These are phyloP conservation scores for Lyophyllum decastes DNA, from an alignment of 768 basidiomycete species.

Conservation along the genomic window DNA sequence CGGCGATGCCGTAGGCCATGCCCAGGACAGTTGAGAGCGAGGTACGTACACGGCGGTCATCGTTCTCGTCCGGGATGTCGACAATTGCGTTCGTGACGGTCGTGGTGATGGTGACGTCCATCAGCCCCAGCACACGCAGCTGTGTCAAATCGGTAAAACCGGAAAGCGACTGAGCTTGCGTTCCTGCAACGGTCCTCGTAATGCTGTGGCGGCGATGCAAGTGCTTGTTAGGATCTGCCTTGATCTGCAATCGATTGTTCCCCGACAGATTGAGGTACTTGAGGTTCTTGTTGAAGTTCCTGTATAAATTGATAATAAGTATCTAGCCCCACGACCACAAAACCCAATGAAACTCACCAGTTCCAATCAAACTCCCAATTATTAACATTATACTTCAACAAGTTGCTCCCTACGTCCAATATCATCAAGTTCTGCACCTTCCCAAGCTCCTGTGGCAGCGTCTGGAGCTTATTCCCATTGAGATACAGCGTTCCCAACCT, in stretches of 20 bases:
- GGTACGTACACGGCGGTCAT: slow-evolving; percentile 89
- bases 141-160: slow-evolving; percentile 88
- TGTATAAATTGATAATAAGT: slow-evolving; percentile 27
- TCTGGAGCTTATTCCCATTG: slow-evolving; percentile 93
- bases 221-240: slow-evolving; percentile 57
- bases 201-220: slow-evolving; percentile 28
- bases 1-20: slow-evolving; percentile 96
- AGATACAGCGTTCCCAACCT: slow-evolving; percentile 77
- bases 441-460: slow-evolving; percentile 86
- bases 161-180: slow-evolving; percentile 48
- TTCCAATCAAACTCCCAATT: slow-evolving; percentile 99
- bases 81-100: slow-evolving; percentile 48
- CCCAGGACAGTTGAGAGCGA: slow-evolving; percentile 85
- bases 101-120: slow-evolving; percentile 89
- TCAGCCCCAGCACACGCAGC: slow-evolving; percentile 90
- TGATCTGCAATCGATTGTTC: slow-evolving; percentile 96
- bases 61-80: slow-evolving; percentile 81
- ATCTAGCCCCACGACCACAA: neutral
- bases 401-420: slow-evolving; percentile 92
- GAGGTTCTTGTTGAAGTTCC: slow-evolving; percentile 96
- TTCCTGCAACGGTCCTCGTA: slow-evolving; percentile 16
- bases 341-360: slow-evolving; percentile 58
- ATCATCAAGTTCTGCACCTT: slow-evolving; percentile 77
- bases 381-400: slow-evolving; percentile 94
- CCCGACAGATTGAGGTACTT: slow-evolving; percentile 96